Conservation (phyloP, 257 asterid species). For the Paraleonurus japonicus region DNA sequence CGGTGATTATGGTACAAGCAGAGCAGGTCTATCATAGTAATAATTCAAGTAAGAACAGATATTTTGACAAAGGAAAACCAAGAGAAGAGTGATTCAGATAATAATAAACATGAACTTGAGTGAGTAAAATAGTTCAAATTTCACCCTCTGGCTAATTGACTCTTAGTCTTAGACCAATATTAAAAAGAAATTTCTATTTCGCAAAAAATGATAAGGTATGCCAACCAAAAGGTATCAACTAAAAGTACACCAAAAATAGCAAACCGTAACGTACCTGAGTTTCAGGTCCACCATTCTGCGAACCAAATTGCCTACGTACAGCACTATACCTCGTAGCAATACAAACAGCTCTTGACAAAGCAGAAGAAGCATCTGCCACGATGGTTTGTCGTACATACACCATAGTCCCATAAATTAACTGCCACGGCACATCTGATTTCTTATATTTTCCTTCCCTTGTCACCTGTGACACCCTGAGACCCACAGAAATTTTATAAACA, state of each 20-base stretch:
- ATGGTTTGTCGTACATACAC: slow-evolving; percentile 85
- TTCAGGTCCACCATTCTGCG: slow-evolving; percentile 89
- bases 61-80: background rate
- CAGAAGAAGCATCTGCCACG: slow-evolving; percentile 89
- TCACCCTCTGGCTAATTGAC: slow-evolving; percentile 15
- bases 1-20: background rate
- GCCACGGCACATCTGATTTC: slow-evolving; percentile 86
- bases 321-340: slow-evolving; percentile 98
- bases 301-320: slow-evolving; percentile 94
- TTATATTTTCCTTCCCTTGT: slow-evolving; percentile 81
- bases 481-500: background rate
- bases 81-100: background rate
- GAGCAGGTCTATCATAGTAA: slow-evolving; percentile 6
- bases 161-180: slow-evolving; percentile 4
- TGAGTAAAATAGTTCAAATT: background rate
- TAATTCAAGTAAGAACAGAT: slow-evolving; percentile 5
- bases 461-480: slow-evolving; percentile 83
- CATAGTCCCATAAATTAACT: slow-evolving; percentile 93
- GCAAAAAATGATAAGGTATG: slow-evolving; percentile 2
- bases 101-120: background rate
- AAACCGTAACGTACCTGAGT: slow-evolving; percentile 62
- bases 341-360: slow-evolving; percentile 89
- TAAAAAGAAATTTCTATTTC: background rate
- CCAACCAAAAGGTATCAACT: slow-evolving; percentile 8
- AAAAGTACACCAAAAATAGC: background rate